phyloP scores from a whole-genome alignment of 108 stramenopile species.

The Nitzschia sp. region DNA sequence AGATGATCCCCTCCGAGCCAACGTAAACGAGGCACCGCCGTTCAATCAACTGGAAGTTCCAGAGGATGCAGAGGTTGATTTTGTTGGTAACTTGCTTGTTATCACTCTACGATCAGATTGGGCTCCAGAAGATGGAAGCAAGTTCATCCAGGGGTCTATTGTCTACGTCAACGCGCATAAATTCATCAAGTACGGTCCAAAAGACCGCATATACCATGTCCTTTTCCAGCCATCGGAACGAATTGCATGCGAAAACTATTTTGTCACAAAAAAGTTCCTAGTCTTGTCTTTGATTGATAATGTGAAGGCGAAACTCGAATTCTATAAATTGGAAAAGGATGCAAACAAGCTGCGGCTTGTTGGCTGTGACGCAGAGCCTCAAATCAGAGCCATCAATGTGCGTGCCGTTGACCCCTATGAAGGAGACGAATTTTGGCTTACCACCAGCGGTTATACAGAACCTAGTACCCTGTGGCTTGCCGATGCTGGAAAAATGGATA shows the following conservation, averaged over 20 bases:
- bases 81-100: constrained; percentile 56
- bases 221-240: constrained; percentile 64
- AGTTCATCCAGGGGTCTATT: constrained; percentile 51
- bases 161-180: constrained; percentile 53
- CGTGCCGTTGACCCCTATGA: constrained; percentile 57
- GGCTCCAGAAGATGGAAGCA: constrained; percentile 46
- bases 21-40: constrained; percentile 23
- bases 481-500: constrained; percentile 62
- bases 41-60: constrained; percentile 63
- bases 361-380: constrained; percentile 49
- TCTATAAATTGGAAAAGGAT: constrained; percentile 54
- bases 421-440: constrained; percentile 71
- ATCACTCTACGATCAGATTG: constrained; percentile 67
- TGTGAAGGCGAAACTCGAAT: constrained; percentile 61
- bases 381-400: constrained; percentile 44
- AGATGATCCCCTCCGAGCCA: constrained; percentile 29
- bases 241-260: constrained; percentile 45
- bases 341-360: constrained; percentile 46
- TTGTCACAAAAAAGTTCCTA: constrained; percentile 61
- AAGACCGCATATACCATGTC: constrained; percentile 49
- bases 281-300: constrained; percentile 60
- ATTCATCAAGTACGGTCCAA: constrained; percentile 58
- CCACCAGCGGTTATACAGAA: constrained; percentile 72
- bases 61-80: constrained; percentile 51
- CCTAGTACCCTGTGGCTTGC: constrained; percentile 68